Percentiles rank a stretch among this genome's conserved stretches.
Conservation (phyloP, 345 rosid genomes). For the Raphanus sativus region DNA sequence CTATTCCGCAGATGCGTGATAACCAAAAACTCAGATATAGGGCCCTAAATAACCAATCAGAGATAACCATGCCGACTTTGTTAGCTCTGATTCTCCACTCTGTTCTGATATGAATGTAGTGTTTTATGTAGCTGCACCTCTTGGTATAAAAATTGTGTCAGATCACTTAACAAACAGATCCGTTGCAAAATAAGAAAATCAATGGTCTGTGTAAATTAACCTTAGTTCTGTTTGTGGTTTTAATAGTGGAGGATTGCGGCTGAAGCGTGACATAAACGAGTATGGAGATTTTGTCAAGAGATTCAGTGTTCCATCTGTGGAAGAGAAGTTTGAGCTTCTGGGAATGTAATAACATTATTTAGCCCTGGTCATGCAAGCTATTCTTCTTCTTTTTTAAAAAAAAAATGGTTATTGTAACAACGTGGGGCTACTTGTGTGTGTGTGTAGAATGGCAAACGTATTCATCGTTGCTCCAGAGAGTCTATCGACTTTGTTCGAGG, state of each 20-base stretch:
- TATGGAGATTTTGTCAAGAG: constrained; percentile 84
- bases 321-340: constrained; percentile 90
- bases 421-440: constrained; percentile 19
- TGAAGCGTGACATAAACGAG: constrained; percentile 94
- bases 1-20: background rate
- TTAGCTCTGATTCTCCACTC: background rate
- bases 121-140: background rate
- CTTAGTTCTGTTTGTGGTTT: background rate
- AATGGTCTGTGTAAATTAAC: constrained; percentile 1
- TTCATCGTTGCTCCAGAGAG: constrained; percentile 98
- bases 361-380: background rate
- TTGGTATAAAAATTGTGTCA: constrained; percentile 3
- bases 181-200: background rate
- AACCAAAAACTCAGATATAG: background rate
- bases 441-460: constrained; percentile 83
- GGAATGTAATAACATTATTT: constrained; percentile 64
- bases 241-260: constrained; percentile 86
- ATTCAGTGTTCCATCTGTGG: constrained; percentile 87
- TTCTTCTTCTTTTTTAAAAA: background rate
- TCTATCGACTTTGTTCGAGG: constrained; percentile 87
- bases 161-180: background rate
- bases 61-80: constrained; percentile 1
- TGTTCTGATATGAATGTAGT: constrained; percentile 1
- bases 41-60: background rate
- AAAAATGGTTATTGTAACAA: background rate